phyloP scores from a whole-genome alignment of 768 basidiomycete genomes.

The Lentinula boryana region DNA sequence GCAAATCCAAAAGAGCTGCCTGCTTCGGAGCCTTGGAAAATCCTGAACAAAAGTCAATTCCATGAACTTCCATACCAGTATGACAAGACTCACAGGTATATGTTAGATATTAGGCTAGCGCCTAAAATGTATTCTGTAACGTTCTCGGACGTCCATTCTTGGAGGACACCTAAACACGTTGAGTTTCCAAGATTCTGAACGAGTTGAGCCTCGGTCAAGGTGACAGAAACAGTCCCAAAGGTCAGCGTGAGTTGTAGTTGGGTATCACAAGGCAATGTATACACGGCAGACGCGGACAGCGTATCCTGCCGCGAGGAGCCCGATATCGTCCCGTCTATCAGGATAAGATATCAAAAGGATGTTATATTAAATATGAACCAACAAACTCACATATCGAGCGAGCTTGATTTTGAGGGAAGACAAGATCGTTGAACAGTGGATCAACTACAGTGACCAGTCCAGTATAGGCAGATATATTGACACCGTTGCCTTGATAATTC shows the following conservation, averaged over 20 bases:
- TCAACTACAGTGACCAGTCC: not conserved
- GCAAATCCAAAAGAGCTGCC: constrained; percentile 1
- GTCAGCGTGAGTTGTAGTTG: not conserved
- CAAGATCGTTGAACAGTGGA: not conserved
- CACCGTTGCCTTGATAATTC: not conserved
- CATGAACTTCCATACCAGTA: not conserved
- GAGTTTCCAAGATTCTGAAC: not conserved
- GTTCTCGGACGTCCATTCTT: not conserved
- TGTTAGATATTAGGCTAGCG: not conserved
- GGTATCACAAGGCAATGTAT: constrained; percentile 3
- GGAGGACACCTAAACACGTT: not conserved
- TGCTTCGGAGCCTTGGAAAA: constrained; percentile 1
- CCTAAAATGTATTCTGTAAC: not conserved
- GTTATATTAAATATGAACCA: not conserved
- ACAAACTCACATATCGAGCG: not conserved
- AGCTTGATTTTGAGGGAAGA: constrained; percentile 3
- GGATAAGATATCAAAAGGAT: not conserved
- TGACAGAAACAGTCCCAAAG: not conserved
- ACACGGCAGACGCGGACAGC: not conserved
- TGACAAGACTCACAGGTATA: constrained; percentile 1
- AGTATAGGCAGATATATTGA: not conserved
- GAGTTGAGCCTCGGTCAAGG: not conserved
- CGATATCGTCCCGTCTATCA: not conserved
- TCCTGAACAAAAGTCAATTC: not conserved
- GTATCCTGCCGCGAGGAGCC: not conserved